Evolutionary conservation across 1,284 basidiomycete species (phyloP).

Genomic region (Leccinum solheimii): DNA sequence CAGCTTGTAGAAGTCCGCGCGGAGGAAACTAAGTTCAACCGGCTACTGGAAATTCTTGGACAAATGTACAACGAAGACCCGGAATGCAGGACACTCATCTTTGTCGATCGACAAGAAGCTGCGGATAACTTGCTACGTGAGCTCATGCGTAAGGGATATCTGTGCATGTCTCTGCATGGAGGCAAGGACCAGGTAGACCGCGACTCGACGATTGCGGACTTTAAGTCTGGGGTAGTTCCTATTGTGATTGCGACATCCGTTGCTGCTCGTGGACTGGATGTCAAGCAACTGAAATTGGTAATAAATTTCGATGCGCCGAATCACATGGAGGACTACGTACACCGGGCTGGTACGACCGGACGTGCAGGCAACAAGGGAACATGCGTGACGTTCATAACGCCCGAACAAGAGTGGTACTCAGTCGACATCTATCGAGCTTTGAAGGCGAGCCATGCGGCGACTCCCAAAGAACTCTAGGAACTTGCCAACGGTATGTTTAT

Average conservation of each 20-base stretch:
- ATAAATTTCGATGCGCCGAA: conserved; percentile 99
- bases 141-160: conserved; percentile 93
- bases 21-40: conserved; percentile 94
- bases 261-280: conserved; percentile 95
- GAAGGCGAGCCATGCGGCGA: conserved; percentile 86
- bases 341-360: conserved; percentile 96
- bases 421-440: conserved; percentile 95
- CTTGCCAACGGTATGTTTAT: conserved; percentile 76
- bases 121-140: conserved; percentile 98
- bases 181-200: conserved; percentile 99
- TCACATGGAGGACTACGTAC: conserved; percentile 99
- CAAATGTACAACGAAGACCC: conserved; percentile 94
- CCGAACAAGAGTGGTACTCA: conserved; percentile 96
- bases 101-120: conserved; percentile 96
- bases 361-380: conserved; percentile 98
- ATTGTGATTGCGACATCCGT: conserved; percentile 99
- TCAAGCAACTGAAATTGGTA: conserved; percentile 98
- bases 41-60: conserved; percentile 94
- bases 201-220: conserved; percentile 96
- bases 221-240: conserved; percentile 96
- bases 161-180: conserved; percentile 96
- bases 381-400: conserved; percentile 97
- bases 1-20: conserved; percentile 96
- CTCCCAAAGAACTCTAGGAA: conserved; percentile 90
- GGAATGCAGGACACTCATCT: conserved; percentile 90